phyloP scores from a whole-genome alignment of 495 filamentous ascomycete species.

The Penicillium paxilli region DNA sequence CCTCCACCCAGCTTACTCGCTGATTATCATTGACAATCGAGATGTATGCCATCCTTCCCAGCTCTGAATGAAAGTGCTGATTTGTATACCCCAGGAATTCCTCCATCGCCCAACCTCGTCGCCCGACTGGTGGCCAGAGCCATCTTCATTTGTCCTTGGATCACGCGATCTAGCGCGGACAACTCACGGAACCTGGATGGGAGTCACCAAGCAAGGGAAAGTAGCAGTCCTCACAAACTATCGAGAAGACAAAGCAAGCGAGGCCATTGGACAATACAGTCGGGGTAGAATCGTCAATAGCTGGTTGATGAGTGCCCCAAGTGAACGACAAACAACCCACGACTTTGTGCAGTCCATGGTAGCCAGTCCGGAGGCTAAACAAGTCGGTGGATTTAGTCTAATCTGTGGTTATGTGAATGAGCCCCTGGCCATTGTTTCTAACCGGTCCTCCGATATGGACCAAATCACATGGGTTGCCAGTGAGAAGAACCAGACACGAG shows the following conservation, averaged over 20 bases:
- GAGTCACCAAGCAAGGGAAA: constrained; percentile 79
- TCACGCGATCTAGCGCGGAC: constrained; percentile 67
- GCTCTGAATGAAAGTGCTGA: neutral
- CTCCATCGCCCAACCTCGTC: constrained; percentile 82
- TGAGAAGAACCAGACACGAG: constrained; percentile 63
- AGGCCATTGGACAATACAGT: constrained; percentile 62
- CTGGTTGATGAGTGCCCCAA: constrained; percentile 63
- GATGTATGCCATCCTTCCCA: constrained; percentile 55
- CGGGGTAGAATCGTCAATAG: constrained; percentile 83
- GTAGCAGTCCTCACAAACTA: constrained; percentile 95
- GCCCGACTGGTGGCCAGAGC: constrained; percentile 78
- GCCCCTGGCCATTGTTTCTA: constrained; percentile 83
- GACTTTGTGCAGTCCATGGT: constrained; percentile 72
- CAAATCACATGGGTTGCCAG: constrained; percentile 66
- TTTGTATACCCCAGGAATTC: constrained; percentile 60
- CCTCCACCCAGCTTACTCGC: constrained; percentile 82
- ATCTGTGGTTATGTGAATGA: constrained; percentile 79
- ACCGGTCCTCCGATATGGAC: constrained; percentile 65
- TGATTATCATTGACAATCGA: constrained; percentile 90
- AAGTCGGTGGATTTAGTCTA: constrained; percentile 92
- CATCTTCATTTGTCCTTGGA: constrained; percentile 60
- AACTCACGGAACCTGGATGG: constrained; percentile 88
- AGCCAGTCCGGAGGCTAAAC: constrained; percentile 36
- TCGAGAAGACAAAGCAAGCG: constrained; percentile 58
- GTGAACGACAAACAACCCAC: constrained; percentile 42